Conservation (phyloP, 2,329 filamentous ascomycete species). For the Stachybotrys echinatus region DNA sequence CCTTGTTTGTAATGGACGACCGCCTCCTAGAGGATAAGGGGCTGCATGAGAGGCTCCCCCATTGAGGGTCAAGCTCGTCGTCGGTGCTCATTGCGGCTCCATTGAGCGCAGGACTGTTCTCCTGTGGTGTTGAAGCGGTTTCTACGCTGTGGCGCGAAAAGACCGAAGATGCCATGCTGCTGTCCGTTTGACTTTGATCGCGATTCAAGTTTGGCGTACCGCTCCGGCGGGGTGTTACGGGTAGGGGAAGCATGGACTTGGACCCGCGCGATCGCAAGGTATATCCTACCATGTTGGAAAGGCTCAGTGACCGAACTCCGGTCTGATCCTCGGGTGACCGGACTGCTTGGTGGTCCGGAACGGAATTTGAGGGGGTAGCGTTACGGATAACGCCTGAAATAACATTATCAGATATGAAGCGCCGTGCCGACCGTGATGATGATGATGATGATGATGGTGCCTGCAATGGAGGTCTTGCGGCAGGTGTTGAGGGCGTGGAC, state of each 20-base stretch:
- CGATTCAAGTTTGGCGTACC: conserved; percentile 27
- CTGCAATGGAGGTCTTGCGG: conserved; percentile 11
- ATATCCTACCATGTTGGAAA: conserved; percentile 18
- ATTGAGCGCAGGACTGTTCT: conserved; percentile 21
- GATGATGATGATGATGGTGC: conserved; percentile 6
- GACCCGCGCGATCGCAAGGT: conserved; percentile 28
- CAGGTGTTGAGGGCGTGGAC: conserved; percentile 17
- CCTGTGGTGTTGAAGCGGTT: conserved; percentile 23
- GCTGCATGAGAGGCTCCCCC: neutral
- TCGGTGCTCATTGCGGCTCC: conserved; percentile 8
- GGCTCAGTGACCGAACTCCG: conserved; percentile 17
- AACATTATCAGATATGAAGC: conserved; percentile 8
- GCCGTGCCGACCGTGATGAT: conserved; percentile 12
- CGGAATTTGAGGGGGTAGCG: conserved; percentile 6
- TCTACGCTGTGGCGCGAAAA: conserved; percentile 32
- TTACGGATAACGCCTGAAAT: conserved; percentile 7
- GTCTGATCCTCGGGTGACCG: conserved; percentile 9
- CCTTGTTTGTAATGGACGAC: neutral
- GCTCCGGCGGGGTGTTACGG: conserved; percentile 29
- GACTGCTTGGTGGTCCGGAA: conserved; percentile 3
- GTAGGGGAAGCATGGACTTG: conserved; percentile 31
- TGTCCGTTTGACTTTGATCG: conserved; percentile 35
- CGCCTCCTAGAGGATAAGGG: neutral
- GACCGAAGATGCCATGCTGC: conserved; percentile 36
- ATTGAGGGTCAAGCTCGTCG: conserved; percentile 7